A percentile compares a stretch with the other conserved stretches of the same genome.
phyloP scores from a whole-genome alignment of 1,284 basidiomycete genomes.

The Cutaneotrichosporon cavernicola region DNA sequence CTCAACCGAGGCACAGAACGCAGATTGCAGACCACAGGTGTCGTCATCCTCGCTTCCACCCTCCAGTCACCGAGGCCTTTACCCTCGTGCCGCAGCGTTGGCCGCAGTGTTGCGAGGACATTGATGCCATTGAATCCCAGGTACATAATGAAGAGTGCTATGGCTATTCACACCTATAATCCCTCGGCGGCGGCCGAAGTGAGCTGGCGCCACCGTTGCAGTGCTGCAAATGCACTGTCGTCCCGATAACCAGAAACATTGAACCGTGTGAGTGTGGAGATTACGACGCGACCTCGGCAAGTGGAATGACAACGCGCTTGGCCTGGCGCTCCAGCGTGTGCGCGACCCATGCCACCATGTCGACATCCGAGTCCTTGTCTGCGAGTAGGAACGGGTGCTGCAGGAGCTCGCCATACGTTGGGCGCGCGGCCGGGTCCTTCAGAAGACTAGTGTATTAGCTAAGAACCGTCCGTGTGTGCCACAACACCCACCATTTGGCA shows the following conservation, averaged over 20 bases:
- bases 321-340: constrained; percentile 60
- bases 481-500: constrained; percentile 53
- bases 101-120: neutral
- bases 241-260: neutral
- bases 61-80: neutral
- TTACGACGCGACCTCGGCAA: constrained; percentile 33
- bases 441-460: constrained; percentile 59
- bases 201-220: neutral
- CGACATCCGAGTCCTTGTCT: constrained; percentile 63
- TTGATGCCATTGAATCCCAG: constrained; percentile 11
- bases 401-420: constrained; percentile 80
- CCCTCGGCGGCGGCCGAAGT: constrained; percentile 1
- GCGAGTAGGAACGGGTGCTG: constrained; percentile 69
- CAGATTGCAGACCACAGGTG: neutral
- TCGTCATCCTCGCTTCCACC: neutral
- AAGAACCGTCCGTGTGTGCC: constrained; percentile 9
- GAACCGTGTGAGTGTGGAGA: neutral
- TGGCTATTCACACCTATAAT: constrained; percentile 9
- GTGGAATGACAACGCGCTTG: constrained; percentile 34
- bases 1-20: neutral
- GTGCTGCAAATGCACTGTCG: neutral
- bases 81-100: neutral
- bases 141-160: constrained; percentile 9
- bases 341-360: constrained; percentile 79
- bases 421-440: constrained; percentile 73